Evolutionary conservation across 2,329 filamentous ascomycete genomes (phyloP), one percentile per base, ranked within the genome.

Genomic region (Dichotomopilus funicola): DNA sequence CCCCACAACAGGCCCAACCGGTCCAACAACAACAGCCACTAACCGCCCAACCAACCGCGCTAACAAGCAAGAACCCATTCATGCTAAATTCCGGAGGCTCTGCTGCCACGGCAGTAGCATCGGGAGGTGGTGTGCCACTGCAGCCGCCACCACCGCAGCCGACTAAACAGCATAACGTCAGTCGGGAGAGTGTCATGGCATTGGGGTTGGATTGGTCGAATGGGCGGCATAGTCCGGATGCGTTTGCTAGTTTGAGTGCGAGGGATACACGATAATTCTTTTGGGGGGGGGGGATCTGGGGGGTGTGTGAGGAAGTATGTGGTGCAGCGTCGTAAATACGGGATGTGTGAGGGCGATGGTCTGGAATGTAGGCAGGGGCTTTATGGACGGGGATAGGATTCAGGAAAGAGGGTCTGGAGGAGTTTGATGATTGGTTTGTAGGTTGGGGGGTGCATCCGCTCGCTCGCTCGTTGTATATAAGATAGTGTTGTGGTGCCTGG

Each of bases 201-300:
- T 76, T 82, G 68, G 81, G 82, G 54, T 79, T 84, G 75, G 78
- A 80, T 46, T 84, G 81, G 81, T 77, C 76, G 64, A 86, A 85
- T 63, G 88, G 88, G 8, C 75, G 88, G 43, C 87, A 91, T 66
- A 90, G 87, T 63, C 88, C 88, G 3, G 88, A 91, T 70, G 88
- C 88, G 11, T 91, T 91, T 76, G 83, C 87, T 2, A 88, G 85
- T 50, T 73, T 91, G 60, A 89, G 86, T 64, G 82, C 86, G 51
- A 74, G 79, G 61, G 78, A 80, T n/a, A n/a, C n/a, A n/a, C n/a
- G n/a, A n/a, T n/a, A n/a, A n/a, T n/a, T n/a, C n/a, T n/a, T n/a
- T n/a, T n/a, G n/a, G n/a, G n/a, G n/a, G n/a, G n/a, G n/a, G n/a
- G n/a, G n/a, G 19, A 27, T 27, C 19, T 27, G 19, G 19, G 19